Evolutionary conservation across 257 asterid genomes (phyloP).

Genomic region (Solanum boliviense): DNA sequence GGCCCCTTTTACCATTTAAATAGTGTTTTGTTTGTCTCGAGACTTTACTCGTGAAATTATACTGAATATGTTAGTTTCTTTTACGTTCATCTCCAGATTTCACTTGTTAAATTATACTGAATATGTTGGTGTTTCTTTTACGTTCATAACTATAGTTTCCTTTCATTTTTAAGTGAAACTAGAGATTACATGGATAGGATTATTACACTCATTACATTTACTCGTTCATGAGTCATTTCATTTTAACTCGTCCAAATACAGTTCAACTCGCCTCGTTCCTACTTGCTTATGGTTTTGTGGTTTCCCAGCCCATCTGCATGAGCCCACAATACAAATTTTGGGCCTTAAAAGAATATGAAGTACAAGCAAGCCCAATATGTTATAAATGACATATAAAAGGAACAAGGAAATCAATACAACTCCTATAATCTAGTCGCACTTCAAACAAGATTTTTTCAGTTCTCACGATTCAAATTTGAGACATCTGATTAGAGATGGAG

Average conservation of each 20-base stretch:
- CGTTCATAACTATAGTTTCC: background rate
- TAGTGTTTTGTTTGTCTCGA: background rate
- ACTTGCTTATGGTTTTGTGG: background rate
- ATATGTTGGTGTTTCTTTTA: background rate
- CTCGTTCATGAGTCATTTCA: rapidly evolving
- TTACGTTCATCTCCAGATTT: background rate
- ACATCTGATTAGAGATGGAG: rapidly evolving
- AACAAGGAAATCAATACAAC: background rate
- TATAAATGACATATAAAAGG: too few species aligned
- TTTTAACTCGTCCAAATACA: background rate
- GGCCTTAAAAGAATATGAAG: background rate
- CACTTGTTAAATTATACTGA: background rate
- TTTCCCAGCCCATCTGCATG: background rate
- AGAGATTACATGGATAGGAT: background rate
- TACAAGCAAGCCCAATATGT: background rate
- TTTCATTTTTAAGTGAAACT: too few species aligned
- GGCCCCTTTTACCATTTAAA: background rate
- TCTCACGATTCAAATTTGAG: background rate
- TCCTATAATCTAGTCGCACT: background rate
- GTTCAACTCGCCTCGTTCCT: background rate
- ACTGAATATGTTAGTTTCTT: too few species aligned
- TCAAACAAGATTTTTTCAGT: rapidly evolving
- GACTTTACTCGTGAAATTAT: too few species aligned
- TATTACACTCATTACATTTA: too few species aligned
- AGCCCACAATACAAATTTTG: background rate